Base-by-base conservation (phyloP, 148 eudicot genomes). In the Selenicereus undatus region DNA sequence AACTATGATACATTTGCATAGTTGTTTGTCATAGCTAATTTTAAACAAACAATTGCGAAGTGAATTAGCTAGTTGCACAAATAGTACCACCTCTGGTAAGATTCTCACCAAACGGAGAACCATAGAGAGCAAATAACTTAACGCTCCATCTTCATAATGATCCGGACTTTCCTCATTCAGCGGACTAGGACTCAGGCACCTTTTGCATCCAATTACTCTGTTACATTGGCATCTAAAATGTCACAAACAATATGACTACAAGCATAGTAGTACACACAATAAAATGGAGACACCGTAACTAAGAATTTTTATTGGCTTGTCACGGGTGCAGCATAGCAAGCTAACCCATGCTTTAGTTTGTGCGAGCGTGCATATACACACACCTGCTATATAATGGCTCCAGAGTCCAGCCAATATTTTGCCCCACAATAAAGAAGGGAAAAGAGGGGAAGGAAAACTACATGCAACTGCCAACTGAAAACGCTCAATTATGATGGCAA, bases 231-330 rank as follows among this genome's bases (percentile, higher is more conserved):
- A 68, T 76, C 66, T 68, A 71, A 48, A 75, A 68, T 69, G 78
- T 76, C 77, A 43, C 32, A 62, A 78, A 78, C n/a, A 26, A 73
- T 73, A 64, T 65, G 78, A 78, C 78, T 78, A 78, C 84, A 82
- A 71, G 50, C 43, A 60, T 82, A 77, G 73, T 77, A 68, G 73
- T 72, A 68, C 72, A 13, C 71, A 27, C 30, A 26, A 27, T 27
- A 66, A 26, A 66, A 66, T 27, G 71, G 36, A 11, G 35, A 26
- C 10, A 66, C 5, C 35, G 18, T 66, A 26, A 27, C 35, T 66
- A 66, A 27, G 18, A 27, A 10, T 12, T 27, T 8, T 26, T 27
- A 66, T 66, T 27, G 71, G 30, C 35, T 66, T 35, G 71, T 26
- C 36, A 27, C 8, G 7, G 35, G 35, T 27, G 35, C 9, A 27